Evolutionary conservation across 495 filamentous ascomycete genomes (phyloP), one percentile per base, ranked within the genome.

Genomic region (Parathielavia hyrcaniae): DNA sequence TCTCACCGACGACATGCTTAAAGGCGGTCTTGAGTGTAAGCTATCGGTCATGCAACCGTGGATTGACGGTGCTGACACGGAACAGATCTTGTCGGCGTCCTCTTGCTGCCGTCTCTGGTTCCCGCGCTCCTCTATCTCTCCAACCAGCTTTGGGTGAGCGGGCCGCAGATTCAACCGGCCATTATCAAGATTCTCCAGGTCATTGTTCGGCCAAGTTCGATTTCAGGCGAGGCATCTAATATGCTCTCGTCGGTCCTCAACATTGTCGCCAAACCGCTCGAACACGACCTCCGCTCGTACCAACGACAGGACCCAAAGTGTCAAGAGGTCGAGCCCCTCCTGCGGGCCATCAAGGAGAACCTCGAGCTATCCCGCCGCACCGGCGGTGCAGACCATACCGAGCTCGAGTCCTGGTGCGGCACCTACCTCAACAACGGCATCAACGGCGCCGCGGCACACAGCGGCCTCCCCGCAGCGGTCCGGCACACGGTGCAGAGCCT

Each of bases 21-120:
- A 90, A 69, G 84, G 83, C 2, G 93, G 91, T 0, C 81, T 97
- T 43, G 91, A 96, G 77, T 93, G 87, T 89, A 73, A 80, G 84
- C 70, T 34, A 34, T 7, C 14, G 38, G 19, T 34, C 14, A 14
- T 32, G n/a, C 5, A 35, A 54, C 19, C 8, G 23, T 22, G 8
- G 36, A 30, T 30, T 6, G 26, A 30, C 17, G n/a, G 16, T 60
- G 16, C 55, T 58, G 14, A 46, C 53, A 19, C 1, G 14, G 14
- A 1, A 17, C 47, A 90, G 86, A 92, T 69, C 75, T 98, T 2
- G 85, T 96, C 32, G 90, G 96, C 57, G 86, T 90, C 0, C 95
- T 97, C 57, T 77, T 98, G 2, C 77, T 98, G 16, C 91, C 93
- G 2, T 92, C 91, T 12, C 79, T 97, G 10, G 83, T 96, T 11